Evolutionary conservation across 164 flowering plant species (phyloP).

Genomic region (Paratinospora sagittata): DNA sequence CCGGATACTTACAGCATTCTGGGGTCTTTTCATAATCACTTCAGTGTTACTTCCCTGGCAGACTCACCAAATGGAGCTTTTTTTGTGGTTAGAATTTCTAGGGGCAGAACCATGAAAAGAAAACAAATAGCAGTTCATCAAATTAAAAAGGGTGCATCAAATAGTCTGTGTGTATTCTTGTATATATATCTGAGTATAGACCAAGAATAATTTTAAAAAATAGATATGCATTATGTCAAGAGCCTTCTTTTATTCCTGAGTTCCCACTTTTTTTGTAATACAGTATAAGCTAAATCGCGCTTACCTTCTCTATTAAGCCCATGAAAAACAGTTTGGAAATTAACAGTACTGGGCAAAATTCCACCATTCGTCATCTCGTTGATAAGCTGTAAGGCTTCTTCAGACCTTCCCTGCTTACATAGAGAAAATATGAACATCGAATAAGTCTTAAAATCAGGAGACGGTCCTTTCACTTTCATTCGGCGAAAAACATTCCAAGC

Average conservation of each 20-base stretch:
- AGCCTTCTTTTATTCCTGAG: slow-evolving; percentile 38
- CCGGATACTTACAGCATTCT: too few relatives aligned
- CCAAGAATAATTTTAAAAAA: too few relatives aligned
- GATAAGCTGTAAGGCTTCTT: slow-evolving; percentile 65
- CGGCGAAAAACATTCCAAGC: slow-evolving; percentile 57
- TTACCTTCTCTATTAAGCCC: slow-evolving; percentile 90
- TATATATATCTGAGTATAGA: slow-evolving; percentile 1
- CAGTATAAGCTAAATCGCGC: slow-evolving; percentile 51
- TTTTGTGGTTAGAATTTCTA: too few relatives aligned
- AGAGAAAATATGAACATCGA: slow-evolving; percentile 64
- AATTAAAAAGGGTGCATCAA: too few relatives aligned
- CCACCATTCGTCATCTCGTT: slow-evolving; percentile 61
- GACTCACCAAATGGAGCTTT: too few relatives aligned
- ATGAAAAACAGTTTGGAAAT: slow-evolving; percentile 52
- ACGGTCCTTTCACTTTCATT: slow-evolving; percentile 59
- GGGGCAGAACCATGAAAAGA: too few relatives aligned
- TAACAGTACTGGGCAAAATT: slow-evolving; percentile 63
- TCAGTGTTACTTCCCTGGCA: too few relatives aligned
- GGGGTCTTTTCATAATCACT: too few relatives aligned
- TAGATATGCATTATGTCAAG: slow-evolving; percentile 9
- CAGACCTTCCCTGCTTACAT: slow-evolving; percentile 60
- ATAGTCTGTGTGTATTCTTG: neutral
- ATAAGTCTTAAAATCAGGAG: slow-evolving; percentile 79
- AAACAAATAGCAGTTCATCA: too few relatives aligned
- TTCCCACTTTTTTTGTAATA: slow-evolving; percentile 44